Conservation (phyloP, 306 rosid genomes). For the Ormosia emarginata region DNA sequence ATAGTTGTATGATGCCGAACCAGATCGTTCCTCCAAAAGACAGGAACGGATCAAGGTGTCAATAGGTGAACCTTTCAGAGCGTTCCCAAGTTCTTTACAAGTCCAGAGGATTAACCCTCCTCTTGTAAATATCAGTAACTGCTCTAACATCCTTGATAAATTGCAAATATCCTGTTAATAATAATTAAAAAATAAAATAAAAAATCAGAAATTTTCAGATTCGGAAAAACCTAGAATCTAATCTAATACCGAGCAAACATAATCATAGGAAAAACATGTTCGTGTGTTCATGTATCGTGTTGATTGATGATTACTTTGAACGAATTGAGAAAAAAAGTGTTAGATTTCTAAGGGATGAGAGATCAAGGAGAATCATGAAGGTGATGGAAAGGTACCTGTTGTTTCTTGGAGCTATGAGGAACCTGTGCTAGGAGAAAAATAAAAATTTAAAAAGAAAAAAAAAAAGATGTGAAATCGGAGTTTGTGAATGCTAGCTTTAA, state of each 20-base stretch:
- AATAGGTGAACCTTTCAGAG: conserved; percentile 86
- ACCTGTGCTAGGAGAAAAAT: not conserved
- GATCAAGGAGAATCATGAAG: no score
- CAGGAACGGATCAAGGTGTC: conserved; percentile 90
- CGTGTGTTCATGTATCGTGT: not conserved
- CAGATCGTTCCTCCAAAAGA: conserved; percentile 91
- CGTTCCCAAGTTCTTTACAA: conserved; percentile 77
- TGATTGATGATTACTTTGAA: not conserved
- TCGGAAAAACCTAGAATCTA: not conserved
- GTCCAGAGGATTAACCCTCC: conserved; percentile 97
- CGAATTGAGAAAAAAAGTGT: not conserved
- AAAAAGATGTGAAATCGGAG: not conserved
- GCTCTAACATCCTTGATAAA: conserved; percentile 68
- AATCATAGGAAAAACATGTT: not conserved
- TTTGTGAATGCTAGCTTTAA: not conserved
- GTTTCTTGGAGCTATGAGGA: not conserved
- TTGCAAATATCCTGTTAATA: no score
- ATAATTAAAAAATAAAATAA: no score
- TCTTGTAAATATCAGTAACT: conserved; percentile 81
- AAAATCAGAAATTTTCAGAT: no score
- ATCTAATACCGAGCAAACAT: no score
- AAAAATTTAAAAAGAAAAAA: not conserved
- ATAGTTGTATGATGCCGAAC: conserved; percentile 74
- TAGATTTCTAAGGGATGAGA: not conserved
- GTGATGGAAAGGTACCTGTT: not conserved